Conservation (phyloP, 2,329 filamentous ascomycete species). For the Stemphylium vesicarium region DNA sequence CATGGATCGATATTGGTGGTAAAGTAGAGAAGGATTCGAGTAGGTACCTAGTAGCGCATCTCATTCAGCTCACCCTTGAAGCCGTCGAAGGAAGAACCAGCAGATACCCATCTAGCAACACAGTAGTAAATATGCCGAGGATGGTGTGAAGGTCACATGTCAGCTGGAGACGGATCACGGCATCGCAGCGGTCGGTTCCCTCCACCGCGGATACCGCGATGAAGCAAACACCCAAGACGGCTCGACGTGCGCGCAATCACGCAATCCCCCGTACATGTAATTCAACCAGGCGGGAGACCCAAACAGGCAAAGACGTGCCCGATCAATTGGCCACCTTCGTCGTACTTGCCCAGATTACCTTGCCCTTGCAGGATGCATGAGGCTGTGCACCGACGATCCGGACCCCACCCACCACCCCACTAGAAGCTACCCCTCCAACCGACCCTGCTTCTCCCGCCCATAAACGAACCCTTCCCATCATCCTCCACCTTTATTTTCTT, state of each 20-base stretch:
- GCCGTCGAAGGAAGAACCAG: too few species aligned
- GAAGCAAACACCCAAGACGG: not conserved
- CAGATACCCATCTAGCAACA: too few species aligned
- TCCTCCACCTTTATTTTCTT: slow-evolving; percentile 9
- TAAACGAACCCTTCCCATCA: slow-evolving; percentile 1
- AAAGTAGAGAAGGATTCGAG: too few species aligned
- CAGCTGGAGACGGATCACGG: too few species aligned
- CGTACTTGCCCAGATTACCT: slow-evolving; percentile 12
- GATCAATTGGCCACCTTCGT: slow-evolving; percentile 14
- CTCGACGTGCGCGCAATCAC: slow-evolving; percentile 17
- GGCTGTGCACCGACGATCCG: slow-evolving; percentile 24
- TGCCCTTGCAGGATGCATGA: slow-evolving; percentile 23
- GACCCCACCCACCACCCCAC: slow-evolving; percentile 19
- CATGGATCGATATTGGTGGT: too few species aligned
- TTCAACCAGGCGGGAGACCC: not conserved
- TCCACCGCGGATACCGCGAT: not conserved
- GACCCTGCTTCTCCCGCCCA: slow-evolving; percentile 6
- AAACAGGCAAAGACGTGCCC: slow-evolving; percentile 12
- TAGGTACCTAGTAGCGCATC: too few species aligned
- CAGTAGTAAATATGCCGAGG: too few species aligned
- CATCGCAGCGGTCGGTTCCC: too few species aligned
- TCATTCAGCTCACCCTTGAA: too few species aligned
- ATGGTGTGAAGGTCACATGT: too few species aligned
- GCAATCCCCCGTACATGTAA: slow-evolving; percentile 13
- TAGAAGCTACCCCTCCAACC: slow-evolving; percentile 14